Base-by-base conservation (phyloP, 305 asterid genomes). In the Fraxinus greggii region DNA sequence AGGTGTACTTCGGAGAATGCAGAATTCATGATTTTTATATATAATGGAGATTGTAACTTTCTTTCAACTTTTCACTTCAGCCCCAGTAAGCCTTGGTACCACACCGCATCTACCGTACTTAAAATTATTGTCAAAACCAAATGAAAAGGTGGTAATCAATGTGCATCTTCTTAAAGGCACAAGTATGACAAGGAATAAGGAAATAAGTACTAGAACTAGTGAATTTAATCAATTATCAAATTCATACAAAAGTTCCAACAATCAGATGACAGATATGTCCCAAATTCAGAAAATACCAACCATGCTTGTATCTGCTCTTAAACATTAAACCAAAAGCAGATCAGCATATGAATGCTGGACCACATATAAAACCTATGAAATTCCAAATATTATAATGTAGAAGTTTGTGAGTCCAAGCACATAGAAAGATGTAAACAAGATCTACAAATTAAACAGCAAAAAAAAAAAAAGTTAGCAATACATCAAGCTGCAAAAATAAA, bases 401-500 rank as follows among this genome's bases (percentile, higher is more conserved):
- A 63, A 65, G 26, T n/a, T 15, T 54, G 31, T 23, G 72, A 7
- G 29, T 33, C 73, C 29, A 40, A 19, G 73, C 79, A 78, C 19
- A 80, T 35, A 63, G 12, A 28, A 70, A 28, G 74, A 81, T 54
- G 36, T 19, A 40, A 40, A 42, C 40, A 80, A 38, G 38, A 42
- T 54, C 28, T 42, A 33, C 70, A 81, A 72, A 56, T 31, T 23
- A 70, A 80, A 78, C 33, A 79, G 73, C 54, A 81, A 80, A 74
- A 29, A 32, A 4, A 32, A 33, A 38, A 54, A 76, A 75, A 8
- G 61, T 33, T 61, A n/a, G 19, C 81, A 83, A 42, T 51, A 80
- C 83, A 69, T 45, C 72, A 79, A 65, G 72, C 74, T 83, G 82
- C 24, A 84, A 81, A 80, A 76, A 80, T 56, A 75, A 59, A 2